Evolutionary conservation across 1,139 yeast genomes (phyloP), one percentile per base, ranked within the genome.

Genomic region (Starmera stellimalicola): DNA sequence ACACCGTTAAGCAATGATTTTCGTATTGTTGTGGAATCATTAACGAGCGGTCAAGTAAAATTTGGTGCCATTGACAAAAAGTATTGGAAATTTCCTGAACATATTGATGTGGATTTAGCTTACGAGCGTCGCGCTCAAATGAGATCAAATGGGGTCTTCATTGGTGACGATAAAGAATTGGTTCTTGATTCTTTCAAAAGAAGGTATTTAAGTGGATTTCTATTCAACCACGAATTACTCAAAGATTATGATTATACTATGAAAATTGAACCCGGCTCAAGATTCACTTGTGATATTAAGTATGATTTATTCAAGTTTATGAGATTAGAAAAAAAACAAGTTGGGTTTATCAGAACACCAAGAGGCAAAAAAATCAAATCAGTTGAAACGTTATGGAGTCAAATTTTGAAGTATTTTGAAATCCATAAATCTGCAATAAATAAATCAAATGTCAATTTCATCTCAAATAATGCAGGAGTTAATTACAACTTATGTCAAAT

Each of bases 51-150:
- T 5, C 60, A 54, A 4, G 70, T 75, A 18, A 65, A 70, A 42
- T 84, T 77, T 51, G 93, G 84, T 3, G 45, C 59, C 16, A 72
- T 83, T 24, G 83, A 84, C 1, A 35, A 52, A 31, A 77, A 75
- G 42, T 80, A 76, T 52, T 81, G 93, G 93, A 68, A 79, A 3
- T 76, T 74, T 44, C 93, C 93, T 0, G 73, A 65, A 6, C 71
- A 68, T 64, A 68, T 81, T 35, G 84, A 81, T 54, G 62, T 58
- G 45, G 60, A 64, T 2, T 64, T 63, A 42, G 88, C 88, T 2
- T 70, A 65, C 2, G 55, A 60, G 31, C 55, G 67, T 5, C 62
- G 88, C 41, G 56, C 57, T 27, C 55, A 58, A 16, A 63, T 68
- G 67, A 60, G 57, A 37, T 60, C 57, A 30, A 52, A 61, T 9